These are phyloP conservation scores for Citeromyces nyonsensis DNA, from an alignment of 805 yeast genomes.

Conservation along the genomic window DNA sequence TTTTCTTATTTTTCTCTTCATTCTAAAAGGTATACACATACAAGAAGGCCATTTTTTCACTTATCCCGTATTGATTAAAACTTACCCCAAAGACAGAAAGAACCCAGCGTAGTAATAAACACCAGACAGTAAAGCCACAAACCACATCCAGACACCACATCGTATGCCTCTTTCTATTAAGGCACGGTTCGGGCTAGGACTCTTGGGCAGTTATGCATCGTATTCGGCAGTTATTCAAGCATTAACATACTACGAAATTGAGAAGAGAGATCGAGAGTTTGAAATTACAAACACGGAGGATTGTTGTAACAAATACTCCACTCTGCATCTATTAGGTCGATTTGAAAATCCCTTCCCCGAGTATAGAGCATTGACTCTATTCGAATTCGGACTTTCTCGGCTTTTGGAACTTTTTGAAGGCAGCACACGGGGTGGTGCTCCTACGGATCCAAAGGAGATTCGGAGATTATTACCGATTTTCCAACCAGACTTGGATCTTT, in stretches of 20 bases:
- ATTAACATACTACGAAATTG: slow-evolving; percentile 37
- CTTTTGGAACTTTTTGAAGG: slow-evolving; percentile 53
- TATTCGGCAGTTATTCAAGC: slow-evolving; percentile 48
- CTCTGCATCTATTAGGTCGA: slow-evolving; percentile 51
- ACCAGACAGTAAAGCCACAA: no score
- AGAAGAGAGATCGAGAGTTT: slow-evolving; percentile 14
- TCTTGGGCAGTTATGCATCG: slow-evolving; percentile 40
- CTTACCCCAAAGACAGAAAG: no score
- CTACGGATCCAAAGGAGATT: slow-evolving; percentile 27
- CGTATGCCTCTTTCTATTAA: slow-evolving; percentile 9
- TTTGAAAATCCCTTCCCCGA: slow-evolving; percentile 87
- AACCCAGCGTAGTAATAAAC: no score
- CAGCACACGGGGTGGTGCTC: slow-evolving; percentile 43
- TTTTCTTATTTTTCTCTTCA: no score
- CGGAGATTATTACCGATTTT: slow-evolving; percentile 41
- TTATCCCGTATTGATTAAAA: no score
- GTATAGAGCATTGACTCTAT: slow-evolving; percentile 78
- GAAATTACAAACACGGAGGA: slow-evolving; percentile 1
- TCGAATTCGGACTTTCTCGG: slow-evolving; percentile 69
- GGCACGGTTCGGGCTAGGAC: slow-evolving; percentile 23
- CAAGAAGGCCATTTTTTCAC: no score
- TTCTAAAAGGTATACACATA: no score
- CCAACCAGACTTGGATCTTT: slow-evolving; percentile 36
- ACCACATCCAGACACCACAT: background rate
- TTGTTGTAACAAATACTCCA: slow-evolving; percentile 18